Percentiles rank a stretch among this genome's conserved stretches.
phyloP scores from a whole-genome alignment of 164 flowering plant genomes.

The Berberis vulgaris region DNA sequence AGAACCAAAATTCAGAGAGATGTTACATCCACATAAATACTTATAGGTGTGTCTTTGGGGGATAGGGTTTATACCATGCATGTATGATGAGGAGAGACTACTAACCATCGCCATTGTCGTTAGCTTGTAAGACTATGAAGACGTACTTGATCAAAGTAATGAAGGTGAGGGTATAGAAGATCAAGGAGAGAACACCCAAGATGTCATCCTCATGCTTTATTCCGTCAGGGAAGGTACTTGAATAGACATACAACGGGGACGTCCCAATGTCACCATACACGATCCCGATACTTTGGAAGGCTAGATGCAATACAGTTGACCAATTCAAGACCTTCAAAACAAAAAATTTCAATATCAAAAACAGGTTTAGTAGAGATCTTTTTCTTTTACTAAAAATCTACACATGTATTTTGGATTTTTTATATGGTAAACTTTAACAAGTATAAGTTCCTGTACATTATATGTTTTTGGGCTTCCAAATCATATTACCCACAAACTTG shows the following conservation, averaged over 20 bases:
- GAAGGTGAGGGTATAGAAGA: constrained; percentile 59
- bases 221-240: constrained; percentile 49
- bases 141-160: constrained; percentile 67
- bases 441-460: too few species aligned
- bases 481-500: too few species aligned
- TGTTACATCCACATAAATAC: too few species aligned
- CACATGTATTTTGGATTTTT: too few species aligned
- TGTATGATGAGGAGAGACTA: not conserved
- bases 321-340: constrained; percentile 19
- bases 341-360: not conserved
- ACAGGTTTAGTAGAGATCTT: too few species aligned
- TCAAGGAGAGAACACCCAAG: constrained; percentile 56
- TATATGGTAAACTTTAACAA: too few species aligned
- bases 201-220: constrained; percentile 57
- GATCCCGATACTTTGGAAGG: constrained; percentile 74
- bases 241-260: constrained; percentile 65
- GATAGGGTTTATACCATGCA: too few species aligned
- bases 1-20: too few species aligned
- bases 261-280: constrained; percentile 85
- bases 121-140: constrained; percentile 64
- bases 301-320: constrained; percentile 43
- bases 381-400: too few species aligned
- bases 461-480: too few species aligned
- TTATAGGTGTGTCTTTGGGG: too few species aligned
- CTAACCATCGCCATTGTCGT: constrained; percentile 77